Evolutionary conservation across 2,329 filamentous ascomycete genomes (phyloP).

Genomic region (Achaetomium macrosporum): DNA sequence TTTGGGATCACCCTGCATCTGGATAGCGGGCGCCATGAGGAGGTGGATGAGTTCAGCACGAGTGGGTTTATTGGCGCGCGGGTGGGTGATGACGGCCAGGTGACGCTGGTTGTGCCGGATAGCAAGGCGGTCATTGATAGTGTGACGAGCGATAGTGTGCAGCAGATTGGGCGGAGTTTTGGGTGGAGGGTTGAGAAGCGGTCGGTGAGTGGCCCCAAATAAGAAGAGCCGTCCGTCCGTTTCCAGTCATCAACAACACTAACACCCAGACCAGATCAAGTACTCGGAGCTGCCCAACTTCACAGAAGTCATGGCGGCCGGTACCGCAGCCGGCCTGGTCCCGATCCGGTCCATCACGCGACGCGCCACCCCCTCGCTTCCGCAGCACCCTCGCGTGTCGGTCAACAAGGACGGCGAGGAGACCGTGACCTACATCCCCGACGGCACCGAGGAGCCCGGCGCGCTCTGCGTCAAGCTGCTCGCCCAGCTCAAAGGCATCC

Average conservation of each 20-base stretch:
- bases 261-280: conserved; percentile 31
- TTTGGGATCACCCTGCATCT: conserved; percentile 94
- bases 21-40: conserved; percentile 74
- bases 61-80: conserved; percentile 84
- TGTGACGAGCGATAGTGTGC: conserved; percentile 75
- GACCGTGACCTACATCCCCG: conserved; percentile 50
- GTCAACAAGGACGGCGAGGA: conserved; percentile 37
- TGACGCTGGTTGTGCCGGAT: conserved; percentile 80
- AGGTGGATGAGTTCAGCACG: conserved; percentile 94
- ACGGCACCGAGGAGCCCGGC: conserved; percentile 61
- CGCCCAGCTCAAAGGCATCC: conserved; percentile 73
- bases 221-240: no score
- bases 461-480: conserved; percentile 68
- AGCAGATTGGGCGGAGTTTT: conserved; percentile 67
- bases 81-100: conserved; percentile 50
- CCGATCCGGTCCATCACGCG: conserved; percentile 88
- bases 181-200: conserved; percentile 82
- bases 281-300: conserved; percentile 60
- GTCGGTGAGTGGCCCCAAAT: conserved; percentile 47
- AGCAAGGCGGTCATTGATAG: conserved; percentile 82
- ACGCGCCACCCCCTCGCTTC: conserved; percentile 34
- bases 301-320: conserved; percentile 81
- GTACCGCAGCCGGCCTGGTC: conserved; percentile 85
- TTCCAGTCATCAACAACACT: no score
- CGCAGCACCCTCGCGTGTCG: conserved; percentile 36